Evolutionary conservation across 441 rosid species (phyloP).

Genomic region (Capsella rubella): DNA sequence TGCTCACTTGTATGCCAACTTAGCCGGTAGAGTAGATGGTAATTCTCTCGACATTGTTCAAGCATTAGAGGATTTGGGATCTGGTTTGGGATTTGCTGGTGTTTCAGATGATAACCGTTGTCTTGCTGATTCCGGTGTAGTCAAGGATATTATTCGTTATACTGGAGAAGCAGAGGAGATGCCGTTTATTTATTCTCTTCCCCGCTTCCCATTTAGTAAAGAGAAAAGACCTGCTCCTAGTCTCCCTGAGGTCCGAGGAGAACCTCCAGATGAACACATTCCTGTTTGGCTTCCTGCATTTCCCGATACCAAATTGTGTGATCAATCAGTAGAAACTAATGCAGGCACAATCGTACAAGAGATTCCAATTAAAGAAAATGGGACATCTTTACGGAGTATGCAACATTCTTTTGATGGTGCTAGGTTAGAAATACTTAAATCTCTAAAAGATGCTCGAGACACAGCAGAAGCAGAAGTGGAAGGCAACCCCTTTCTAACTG

Average conservation of each 20-base stretch:
- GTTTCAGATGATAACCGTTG: slow-evolving; percentile 71
- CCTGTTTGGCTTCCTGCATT: slow-evolving; percentile 88
- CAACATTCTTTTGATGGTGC: slow-evolving; percentile 52
- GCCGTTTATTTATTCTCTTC: slow-evolving; percentile 74
- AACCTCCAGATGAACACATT: slow-evolving; percentile 75
- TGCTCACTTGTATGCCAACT: slow-evolving; percentile 62
- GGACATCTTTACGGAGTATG: slow-evolving; percentile 50
- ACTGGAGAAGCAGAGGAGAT: slow-evolving; percentile 56
- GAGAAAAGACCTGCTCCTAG: slow-evolving; percentile 57
- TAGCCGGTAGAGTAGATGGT: slow-evolving; percentile 69
- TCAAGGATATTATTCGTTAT: slow-evolving; percentile 70
- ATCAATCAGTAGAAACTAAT: slow-evolving; percentile 42
- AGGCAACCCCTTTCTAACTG: slow-evolving; percentile 72
- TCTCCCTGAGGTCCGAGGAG: slow-evolving; percentile 60
- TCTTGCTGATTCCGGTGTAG: slow-evolving; percentile 65
- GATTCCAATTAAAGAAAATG: slow-evolving; percentile 45
- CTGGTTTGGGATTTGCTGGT: slow-evolving; percentile 61
- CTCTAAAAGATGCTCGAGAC: slow-evolving; percentile 46
- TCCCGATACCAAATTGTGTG: slow-evolving; percentile 59
- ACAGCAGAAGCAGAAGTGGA: slow-evolving; percentile 46
- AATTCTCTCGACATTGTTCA: slow-evolving; percentile 76
- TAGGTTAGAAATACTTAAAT: slow-evolving; percentile 54
- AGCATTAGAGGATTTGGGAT: slow-evolving; percentile 76
- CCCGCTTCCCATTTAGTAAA: slow-evolving; percentile 65
- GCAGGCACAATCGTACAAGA: slow-evolving; percentile 45